Conservation (phyloP, 129 eudicot genomes). For the Erigeron canadensis region DNA sequence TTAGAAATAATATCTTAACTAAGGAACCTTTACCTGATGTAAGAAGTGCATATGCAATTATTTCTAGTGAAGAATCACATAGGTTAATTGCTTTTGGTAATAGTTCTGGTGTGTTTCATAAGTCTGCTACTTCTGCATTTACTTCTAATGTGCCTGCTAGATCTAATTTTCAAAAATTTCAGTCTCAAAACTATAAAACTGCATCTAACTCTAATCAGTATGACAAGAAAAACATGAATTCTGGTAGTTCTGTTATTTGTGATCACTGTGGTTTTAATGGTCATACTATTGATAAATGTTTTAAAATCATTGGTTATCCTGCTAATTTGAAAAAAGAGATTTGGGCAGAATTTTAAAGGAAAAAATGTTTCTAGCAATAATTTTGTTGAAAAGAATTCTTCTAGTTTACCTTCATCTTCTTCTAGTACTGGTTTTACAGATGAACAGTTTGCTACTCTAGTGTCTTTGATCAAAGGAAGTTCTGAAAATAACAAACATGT, state of each 20-base stretch:
- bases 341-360: no score
- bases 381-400: no score
- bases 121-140: background rate
- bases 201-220: no score
- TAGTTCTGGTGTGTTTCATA: background rate
- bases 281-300: background rate
- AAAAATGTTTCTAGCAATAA: no score
- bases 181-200: no score
- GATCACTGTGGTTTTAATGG: no score
- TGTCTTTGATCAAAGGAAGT: background rate
- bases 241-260: no score
- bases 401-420: background rate
- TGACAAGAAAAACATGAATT: no score
- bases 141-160: no score
- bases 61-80: background rate
- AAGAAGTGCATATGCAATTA: background rate
- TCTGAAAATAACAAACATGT: background rate
- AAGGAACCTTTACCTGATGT: background rate
- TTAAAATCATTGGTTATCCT: background rate
- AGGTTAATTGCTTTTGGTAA: background rate
- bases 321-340: background rate
- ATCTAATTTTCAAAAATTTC: no score
- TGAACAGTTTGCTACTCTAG: background rate
- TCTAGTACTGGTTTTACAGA: no score
- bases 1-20: no score